Conservation (phyloP, 2,329 filamentous ascomycete genomes). For the Beauveria rudraprayagi region DNA sequence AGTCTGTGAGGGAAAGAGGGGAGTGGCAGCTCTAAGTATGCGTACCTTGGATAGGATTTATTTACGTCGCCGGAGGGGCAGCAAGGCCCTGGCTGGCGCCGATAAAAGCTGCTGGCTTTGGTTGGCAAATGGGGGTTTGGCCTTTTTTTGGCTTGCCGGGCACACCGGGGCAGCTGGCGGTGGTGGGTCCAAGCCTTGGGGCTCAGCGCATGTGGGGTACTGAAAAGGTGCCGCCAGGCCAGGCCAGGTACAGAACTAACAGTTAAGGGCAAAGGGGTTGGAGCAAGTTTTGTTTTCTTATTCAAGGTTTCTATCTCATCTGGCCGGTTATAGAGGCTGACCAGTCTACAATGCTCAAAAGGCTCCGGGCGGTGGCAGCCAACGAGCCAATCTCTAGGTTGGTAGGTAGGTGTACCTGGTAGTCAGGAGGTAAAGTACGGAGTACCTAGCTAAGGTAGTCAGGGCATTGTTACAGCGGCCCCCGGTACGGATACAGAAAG, state of each 20-base stretch:
- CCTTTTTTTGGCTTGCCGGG: background rate
- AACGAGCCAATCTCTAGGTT: background rate
- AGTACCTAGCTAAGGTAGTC: background rate
- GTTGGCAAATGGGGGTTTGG: background rate
- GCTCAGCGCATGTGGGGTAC: background rate
- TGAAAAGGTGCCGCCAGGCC: background rate
- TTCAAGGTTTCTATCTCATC: too few relatives aligned
- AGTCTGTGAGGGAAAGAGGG: background rate
- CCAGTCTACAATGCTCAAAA: too few relatives aligned
- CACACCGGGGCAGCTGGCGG: background rate
- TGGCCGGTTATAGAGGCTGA: background rate
- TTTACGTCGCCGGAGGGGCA: background rate
- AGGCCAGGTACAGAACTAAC: background rate
- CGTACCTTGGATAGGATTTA: background rate
- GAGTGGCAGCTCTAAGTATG: slow-evolving; percentile 3
- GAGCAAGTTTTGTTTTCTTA: too few relatives aligned
- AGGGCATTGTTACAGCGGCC: background rate
- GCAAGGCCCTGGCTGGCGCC: background rate
- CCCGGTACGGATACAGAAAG: background rate
- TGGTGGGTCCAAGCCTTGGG: slow-evolving; percentile 7
- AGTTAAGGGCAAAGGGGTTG: too few relatives aligned
- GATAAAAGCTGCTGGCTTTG: background rate
- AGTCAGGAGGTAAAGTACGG: too few relatives aligned
- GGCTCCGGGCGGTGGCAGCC: too few relatives aligned
- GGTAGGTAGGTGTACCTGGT: background rate